Conservation (phyloP, 1,284 basidiomycete species). For the Kwoniella shivajii region DNA sequence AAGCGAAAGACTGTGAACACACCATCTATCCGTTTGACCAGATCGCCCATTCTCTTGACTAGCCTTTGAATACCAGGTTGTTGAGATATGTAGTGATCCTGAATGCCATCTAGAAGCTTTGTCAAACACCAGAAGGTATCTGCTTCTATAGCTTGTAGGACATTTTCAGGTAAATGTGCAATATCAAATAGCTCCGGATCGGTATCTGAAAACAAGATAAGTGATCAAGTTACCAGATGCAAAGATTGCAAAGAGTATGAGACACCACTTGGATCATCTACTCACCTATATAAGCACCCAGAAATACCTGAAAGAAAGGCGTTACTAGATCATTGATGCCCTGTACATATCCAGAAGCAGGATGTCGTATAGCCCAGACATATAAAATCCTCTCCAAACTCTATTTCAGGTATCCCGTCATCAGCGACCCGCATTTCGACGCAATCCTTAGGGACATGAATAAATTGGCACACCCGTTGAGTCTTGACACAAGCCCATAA, state of each 20-base stretch:
- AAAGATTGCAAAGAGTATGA: neutral
- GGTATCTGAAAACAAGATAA: conserved; percentile 55
- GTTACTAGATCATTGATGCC: conserved; percentile 86
- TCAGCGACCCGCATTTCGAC: neutral
- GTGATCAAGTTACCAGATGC: too few species aligned
- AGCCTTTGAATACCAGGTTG: conserved; percentile 93
- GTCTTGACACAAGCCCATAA: conserved; percentile 87
- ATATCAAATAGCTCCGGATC: conserved; percentile 87
- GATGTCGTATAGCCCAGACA: conserved; percentile 96
- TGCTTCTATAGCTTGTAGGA: conserved; percentile 83
- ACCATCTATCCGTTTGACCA: conserved; percentile 91
- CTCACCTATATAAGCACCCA: conserved; percentile 83
- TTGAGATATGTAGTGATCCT: conserved; percentile 93
- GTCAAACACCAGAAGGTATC: conserved; percentile 97
- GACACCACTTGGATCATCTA: conserved; percentile 2
- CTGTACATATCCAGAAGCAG: conserved; percentile 94
- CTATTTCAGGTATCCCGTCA: conserved; percentile 53
- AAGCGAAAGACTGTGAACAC: conserved; percentile 31
- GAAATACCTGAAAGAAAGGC: conserved; percentile 28
- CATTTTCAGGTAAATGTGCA: conserved; percentile 66
- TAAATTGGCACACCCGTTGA: conserved; percentile 66
- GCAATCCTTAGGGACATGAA: neutral
- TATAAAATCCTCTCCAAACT: conserved; percentile 90
- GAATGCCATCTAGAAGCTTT: conserved; percentile 89
- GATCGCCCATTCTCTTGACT: conserved; percentile 86